Evolutionary conservation across 495 filamentous ascomycete genomes (phyloP).

Genomic region (Letharia columbiana): DNA sequence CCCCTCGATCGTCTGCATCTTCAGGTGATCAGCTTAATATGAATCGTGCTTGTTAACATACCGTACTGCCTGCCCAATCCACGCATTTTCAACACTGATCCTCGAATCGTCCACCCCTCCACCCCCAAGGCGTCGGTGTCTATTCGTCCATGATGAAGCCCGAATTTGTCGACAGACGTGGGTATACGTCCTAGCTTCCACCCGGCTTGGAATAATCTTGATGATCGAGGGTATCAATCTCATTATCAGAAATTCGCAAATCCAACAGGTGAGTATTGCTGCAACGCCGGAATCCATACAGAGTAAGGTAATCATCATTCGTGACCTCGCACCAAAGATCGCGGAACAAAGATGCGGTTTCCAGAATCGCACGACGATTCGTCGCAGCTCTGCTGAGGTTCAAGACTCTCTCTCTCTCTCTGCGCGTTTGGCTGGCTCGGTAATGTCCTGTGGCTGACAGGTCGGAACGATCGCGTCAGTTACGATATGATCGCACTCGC

Average conservation of each 20-base stretch:
- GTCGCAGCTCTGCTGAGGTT: too few relatives aligned
- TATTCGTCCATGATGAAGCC: background rate
- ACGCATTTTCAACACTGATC: background rate
- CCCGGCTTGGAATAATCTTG: background rate
- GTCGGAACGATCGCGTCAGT: too few relatives aligned
- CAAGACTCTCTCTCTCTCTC: too few relatives aligned
- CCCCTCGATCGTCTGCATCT: background rate
- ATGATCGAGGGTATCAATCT: background rate
- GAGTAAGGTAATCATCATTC: background rate
- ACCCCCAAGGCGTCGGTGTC: background rate
- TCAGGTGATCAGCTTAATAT: background rate
- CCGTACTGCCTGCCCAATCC: background rate
- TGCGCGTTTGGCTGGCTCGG: too few relatives aligned
- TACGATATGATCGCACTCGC: too few relatives aligned
- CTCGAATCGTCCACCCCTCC: background rate
- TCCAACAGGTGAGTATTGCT: background rate
- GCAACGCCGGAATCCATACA: background rate
- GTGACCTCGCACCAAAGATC: background rate
- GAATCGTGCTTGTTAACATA: background rate
- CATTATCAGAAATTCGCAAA: background rate
- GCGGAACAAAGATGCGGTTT: background rate
- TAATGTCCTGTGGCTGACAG: too few relatives aligned
- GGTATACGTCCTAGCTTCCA: background rate
- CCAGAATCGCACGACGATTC: background rate
- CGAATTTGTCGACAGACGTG: background rate